These are phyloP conservation scores for Hypoxylon sp. DNA, from an alignment of 2,329 filamentous ascomycete genomes.

Conservation along the genomic window DNA sequence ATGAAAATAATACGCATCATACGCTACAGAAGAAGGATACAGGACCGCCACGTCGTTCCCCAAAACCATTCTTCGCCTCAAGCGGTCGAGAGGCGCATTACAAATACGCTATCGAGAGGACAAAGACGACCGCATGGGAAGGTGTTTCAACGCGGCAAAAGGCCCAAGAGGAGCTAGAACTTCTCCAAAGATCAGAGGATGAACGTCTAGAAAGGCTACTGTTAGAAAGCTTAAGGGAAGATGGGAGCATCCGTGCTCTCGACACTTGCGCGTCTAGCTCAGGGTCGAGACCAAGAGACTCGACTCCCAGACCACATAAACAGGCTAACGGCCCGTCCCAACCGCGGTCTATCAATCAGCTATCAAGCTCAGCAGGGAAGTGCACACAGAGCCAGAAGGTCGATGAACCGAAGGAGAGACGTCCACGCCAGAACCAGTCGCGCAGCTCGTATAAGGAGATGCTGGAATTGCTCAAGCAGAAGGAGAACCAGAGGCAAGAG, in stretches of 20 bases:
- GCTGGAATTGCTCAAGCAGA: conserved; percentile 36
- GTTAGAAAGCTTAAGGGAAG: conserved; percentile 18
- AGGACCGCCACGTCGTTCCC: conserved; percentile 44
- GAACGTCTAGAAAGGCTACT: conserved; percentile 40
- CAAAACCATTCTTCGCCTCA: conserved; percentile 56
- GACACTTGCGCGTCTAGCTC: background rate
- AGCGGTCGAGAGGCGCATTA: conserved; percentile 50
- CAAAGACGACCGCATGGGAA: conserved; percentile 54
- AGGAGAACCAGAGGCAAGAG: conserved; percentile 28
- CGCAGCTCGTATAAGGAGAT: conserved; percentile 46
- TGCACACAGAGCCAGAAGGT: conserved; percentile 18
- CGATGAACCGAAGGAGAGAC: conserved; percentile 12
- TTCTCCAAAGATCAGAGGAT: conserved; percentile 44
- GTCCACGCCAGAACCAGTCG: conserved; percentile 24
- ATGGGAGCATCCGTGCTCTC: conserved; percentile 1
- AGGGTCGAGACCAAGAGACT: background rate
- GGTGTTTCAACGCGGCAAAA: conserved; percentile 43
- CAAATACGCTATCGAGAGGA: conserved; percentile 53
- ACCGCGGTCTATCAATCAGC: conserved; percentile 36
- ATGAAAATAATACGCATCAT: background rate
- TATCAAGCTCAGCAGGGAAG: conserved; percentile 18
- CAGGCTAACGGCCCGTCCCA: conserved; percentile 26
- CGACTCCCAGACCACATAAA: conserved; percentile 9
- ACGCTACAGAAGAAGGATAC: conserved; percentile 19
- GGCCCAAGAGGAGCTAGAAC: conserved; percentile 45